Evolutionary conservation across 2,329 filamentous ascomycete species (phyloP), one percentile per base, ranked within the genome.

Genomic region (Arthrinium puccinioides): DNA sequence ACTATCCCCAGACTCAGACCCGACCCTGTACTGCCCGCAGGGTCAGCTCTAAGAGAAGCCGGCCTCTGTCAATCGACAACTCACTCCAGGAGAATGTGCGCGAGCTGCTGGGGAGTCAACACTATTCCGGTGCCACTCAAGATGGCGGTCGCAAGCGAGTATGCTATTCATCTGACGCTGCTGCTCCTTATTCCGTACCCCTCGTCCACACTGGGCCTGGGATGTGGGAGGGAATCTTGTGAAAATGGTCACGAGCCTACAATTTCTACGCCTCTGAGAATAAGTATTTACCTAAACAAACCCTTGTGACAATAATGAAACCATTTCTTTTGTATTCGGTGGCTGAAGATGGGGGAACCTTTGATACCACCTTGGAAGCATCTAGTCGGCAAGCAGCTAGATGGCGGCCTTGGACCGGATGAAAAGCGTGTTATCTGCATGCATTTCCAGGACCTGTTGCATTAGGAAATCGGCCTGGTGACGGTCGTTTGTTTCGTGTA

Each of bases 191-290:
- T 50, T 60, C 62, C 43, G 63, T 69, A 42, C 59, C 66, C 29
- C 56, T 63, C 16, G 55, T 70, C 29, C 72, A 76, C 47, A 63
- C 69, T 29, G 76, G 74, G 24, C 73, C 75, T 26, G 77, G 79
- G 36, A 82, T 83, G 76, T 84, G 80, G 79, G 67, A 74, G 41
- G 75, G 72, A 38, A 76, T 84, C 45, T 62, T 83, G n/a, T n/a
- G n/a, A n/a, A n/a, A n/a, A n/a, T n/a, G n/a, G n/a, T n/a, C n/a
- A n/a, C n/a, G n/a, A n/a, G n/a, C n/a, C n/a, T n/a, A n/a, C n/a
- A n/a, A n/a, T n/a, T n/a, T n/a, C n/a, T n/a, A n/a, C n/a, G n/a
- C n/a, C n/a, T n/a, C n/a, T n/a, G n/a, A n/a, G n/a, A n/a, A n/a
- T n/a, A n/a, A n/a, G n/a, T n/a, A n/a, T n/a, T n/a, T n/a, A n/a